Conservation (phyloP, 129 eudicot species). For the Saussurea involucrata region DNA sequence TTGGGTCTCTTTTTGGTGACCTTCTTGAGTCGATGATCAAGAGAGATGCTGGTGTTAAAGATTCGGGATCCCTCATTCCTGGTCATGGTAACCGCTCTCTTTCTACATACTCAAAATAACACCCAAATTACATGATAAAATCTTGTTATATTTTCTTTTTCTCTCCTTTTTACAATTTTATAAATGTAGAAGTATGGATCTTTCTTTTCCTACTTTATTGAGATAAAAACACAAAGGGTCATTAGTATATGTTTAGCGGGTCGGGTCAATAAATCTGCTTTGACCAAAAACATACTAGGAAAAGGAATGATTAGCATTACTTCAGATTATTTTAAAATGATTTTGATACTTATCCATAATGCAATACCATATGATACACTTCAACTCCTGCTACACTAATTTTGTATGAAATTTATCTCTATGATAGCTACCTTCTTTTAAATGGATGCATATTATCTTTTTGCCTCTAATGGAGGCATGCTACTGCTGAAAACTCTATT, state of each 20-base stretch:
- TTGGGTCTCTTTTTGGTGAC: slow-evolving; percentile 97
- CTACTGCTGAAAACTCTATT: background rate
- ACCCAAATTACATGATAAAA: background rate
- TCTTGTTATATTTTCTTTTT: background rate
- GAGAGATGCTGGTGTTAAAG: slow-evolving; percentile 99
- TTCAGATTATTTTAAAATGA: background rate
- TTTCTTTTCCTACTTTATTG: background rate
- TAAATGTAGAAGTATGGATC: background rate
- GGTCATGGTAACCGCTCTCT: slow-evolving; percentile 71
- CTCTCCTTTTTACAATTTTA: background rate
- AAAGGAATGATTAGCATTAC: slow-evolving; percentile 12
- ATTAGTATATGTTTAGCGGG: background rate
- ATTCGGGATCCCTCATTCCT: slow-evolving; percentile 98
- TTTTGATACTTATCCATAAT: background rate
- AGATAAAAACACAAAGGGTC: background rate
- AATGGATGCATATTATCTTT: background rate
- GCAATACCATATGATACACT: background rate
- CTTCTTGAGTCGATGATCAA: slow-evolving; percentile 93
- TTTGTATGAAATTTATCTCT: background rate
- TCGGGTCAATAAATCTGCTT: background rate
- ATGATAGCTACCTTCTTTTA: background rate
- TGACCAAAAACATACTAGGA: slow-evolving; percentile 7
- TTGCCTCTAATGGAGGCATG: background rate
- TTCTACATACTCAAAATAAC: background rate
- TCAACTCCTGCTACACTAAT: background rate